Evolutionary conservation across 495 filamentous ascomycete genomes (phyloP), one percentile per base, ranked within the genome.

Genomic region (Neurospora sp.): DNA sequence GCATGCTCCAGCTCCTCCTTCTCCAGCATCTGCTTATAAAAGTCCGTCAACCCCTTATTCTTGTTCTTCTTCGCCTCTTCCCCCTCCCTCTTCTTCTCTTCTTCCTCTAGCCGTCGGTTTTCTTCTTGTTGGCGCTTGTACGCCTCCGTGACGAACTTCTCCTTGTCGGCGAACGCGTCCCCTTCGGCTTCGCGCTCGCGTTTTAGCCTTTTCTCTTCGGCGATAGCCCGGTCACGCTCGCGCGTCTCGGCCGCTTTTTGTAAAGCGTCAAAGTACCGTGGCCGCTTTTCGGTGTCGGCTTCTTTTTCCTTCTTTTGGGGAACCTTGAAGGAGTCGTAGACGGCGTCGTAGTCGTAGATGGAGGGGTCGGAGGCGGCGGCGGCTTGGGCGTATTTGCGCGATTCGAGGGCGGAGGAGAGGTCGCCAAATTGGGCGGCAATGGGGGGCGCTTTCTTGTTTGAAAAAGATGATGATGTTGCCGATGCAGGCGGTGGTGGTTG

Each of bases 41-140:
- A 96, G 3, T 88, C 90, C 62, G 90, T 89, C 93, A 99, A 92
- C 2, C 96, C 96, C 39, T 88, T 82, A 0, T 87, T 88, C 80
- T 90, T 88, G 76, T 90, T 88, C 75, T 87, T 87, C 79, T 88
- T 89, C 70, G 86, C 85, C 76, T 94, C 92, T 74, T 86, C 87
- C 76, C 90, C 89, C 80, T 96, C 93, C 54, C 87, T 82, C 59
- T 79, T 76, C 71, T 86, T 87, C 82, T 98, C 96, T 80, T 96
- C 94, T 77, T 91, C 92, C 77, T 97, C 94, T 9, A 93, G 76
- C 77, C 87, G 87, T 76, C 88, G 81, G 77, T 94, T 85, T 80
- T 97, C 96, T 78, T 90, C 93, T 79, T 98, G 96, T 79, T 98
- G 96, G 78, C 88, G 88, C 84, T 94, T 96, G 77, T 99, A 99